Evolutionary conservation across 305 asterid genomes (phyloP).

Genomic region (Solanum chacoense): DNA sequence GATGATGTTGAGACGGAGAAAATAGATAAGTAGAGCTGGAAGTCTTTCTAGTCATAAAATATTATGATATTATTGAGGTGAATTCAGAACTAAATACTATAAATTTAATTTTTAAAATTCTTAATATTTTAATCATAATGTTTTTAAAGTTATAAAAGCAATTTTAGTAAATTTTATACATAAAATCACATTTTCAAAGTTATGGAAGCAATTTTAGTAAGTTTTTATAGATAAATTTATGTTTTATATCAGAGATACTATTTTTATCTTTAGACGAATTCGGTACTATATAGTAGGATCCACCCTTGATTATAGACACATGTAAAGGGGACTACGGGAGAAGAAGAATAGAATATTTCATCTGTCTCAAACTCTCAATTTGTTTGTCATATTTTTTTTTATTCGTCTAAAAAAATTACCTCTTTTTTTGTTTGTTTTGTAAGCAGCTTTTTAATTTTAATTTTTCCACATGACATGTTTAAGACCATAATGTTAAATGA

Average conservation of each 20-base stretch:
- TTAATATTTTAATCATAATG: neutral
- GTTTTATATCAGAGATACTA: neutral
- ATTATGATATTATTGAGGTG: neutral
- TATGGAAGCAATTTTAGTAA: neutral
- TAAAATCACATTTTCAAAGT: neutral
- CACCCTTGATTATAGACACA: neutral
- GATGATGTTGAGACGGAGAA: neutral
- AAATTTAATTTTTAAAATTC: neutral
- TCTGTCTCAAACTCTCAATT: neutral
- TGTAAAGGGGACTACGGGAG: neutral
- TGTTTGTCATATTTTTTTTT: neutral
- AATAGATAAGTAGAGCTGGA: neutral
- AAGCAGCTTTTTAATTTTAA: too few species aligned
- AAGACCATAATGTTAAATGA: too few species aligned
- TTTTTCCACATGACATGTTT: too few species aligned
- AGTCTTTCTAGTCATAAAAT: neutral
- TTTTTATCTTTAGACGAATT: neutral
- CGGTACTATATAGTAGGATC: neutral
- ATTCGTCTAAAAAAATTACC: neutral
- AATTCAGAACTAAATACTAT: neutral
- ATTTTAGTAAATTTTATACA: neutral
- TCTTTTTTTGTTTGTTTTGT: neutral
- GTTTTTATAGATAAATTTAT: neutral
- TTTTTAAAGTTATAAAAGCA: neutral
- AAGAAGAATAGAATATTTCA: neutral